Evolutionary conservation across 148 eudicot genomes (phyloP).

Genomic region (Suaeda aralocaspica): DNA sequence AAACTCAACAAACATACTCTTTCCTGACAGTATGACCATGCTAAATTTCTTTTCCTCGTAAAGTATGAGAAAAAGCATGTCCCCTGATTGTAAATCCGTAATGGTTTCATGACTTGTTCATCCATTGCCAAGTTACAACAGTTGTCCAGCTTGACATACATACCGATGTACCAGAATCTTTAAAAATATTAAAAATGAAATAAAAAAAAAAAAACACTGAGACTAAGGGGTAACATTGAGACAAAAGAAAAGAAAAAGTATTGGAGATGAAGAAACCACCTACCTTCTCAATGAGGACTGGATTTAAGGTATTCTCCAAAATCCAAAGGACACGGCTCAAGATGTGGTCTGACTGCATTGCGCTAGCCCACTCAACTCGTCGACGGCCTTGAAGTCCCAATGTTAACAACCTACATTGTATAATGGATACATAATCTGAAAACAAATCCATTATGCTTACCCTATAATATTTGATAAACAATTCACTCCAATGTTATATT

Average conservation of each 20-base stretch:
- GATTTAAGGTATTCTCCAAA: slow-evolving; percentile 78
- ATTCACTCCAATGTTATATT: background rate
- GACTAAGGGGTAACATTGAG: background rate
- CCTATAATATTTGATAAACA: background rate
- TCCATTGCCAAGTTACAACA: background rate
- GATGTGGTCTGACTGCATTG: slow-evolving; percentile 58
- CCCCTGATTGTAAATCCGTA: too few relatives aligned
- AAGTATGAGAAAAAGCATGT: background rate
- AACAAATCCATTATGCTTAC: background rate
- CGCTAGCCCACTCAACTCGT: slow-evolving; percentile 62
- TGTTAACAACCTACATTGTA: slow-evolving; percentile 53
- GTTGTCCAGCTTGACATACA: background rate
- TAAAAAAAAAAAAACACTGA: too few relatives aligned
- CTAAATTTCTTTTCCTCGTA: background rate
- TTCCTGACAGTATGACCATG: background rate
- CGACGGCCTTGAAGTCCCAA: slow-evolving; percentile 77
- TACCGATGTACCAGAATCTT: background rate
- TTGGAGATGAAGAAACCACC: background rate
- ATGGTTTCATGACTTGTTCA: too few relatives aligned
- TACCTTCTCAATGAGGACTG: slow-evolving; percentile 81
- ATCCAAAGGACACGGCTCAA: slow-evolving; percentile 82
- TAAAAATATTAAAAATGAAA: too few relatives aligned
- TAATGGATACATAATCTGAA: background rate
- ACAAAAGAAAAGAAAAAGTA: background rate
- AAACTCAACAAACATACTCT: background rate